Base-by-base conservation (phyloP, 2,329 filamentous ascomycete genomes). In the Aspergillus pseudoterreus region DNA sequence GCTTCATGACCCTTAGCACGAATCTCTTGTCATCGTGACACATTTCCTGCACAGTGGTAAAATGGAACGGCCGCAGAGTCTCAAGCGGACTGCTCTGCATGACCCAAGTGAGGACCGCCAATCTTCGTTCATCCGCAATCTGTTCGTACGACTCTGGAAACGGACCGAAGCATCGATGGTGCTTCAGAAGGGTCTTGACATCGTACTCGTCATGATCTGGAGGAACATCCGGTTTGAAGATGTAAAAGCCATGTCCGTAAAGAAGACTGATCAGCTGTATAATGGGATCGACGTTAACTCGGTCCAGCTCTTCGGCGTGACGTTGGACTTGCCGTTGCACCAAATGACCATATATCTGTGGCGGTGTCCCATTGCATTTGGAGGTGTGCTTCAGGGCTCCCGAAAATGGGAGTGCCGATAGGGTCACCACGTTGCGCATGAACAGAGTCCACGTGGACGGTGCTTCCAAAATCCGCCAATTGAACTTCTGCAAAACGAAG, bases 261-360 rank as follows among this genome's bases (percentile, higher is more conserved):
- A 64, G 49, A n/a, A 62, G 49, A 41, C 43, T 56, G 24, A 61
- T 60, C 39, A 63, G 54, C 61, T 63, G 12, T 21, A 17, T 6
- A 1, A 39, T 17, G 3, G 12, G 46, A 12, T 14, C 10, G 15
- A 42, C 3, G 15, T 6, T 2, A 42, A 36, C 38, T 15, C 10
- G 27, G 17, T 19, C 17, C 17, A 19, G 17, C 17, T 19, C 17
- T 19, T 19, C 17, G 17, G 17, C 17, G 17, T 19, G 17, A 19
- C 17, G 17, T 19, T 19, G 17, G 17, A 53, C 42, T 53, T 57
- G 57, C 63, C 44, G 57, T 56, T 43, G 57, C 51, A 5, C 58
- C 57, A 52, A 63, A 64, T 12, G 58, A 63, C 63, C 58, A 66
- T 35, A 65, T 65, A 43, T 67, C 61, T 30, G 60, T 58, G 30